phyloP scores from a whole-genome alignment of 306 rosid genomes.

The Corylus americana region DNA sequence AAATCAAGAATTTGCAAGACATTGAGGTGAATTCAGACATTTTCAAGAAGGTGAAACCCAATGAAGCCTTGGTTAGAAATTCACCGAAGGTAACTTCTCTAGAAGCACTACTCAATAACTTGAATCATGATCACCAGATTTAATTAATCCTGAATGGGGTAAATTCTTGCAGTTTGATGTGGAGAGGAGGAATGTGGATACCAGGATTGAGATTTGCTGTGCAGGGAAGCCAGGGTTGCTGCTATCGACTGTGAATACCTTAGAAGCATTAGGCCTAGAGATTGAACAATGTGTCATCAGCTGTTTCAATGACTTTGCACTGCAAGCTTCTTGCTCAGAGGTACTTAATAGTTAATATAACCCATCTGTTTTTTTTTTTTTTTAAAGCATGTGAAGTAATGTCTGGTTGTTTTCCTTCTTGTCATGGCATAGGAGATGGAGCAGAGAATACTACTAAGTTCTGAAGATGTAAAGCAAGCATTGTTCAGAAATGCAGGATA shows the following conservation, averaged over 20 bases:
- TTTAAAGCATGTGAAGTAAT: not conserved
- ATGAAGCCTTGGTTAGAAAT: conserved; percentile 66
- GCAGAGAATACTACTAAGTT: conserved; percentile 35
- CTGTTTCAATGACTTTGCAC: conserved; percentile 84
- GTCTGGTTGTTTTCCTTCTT: conserved; percentile 12
- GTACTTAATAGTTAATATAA: conserved; percentile 32
- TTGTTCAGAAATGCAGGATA: conserved; percentile 87
- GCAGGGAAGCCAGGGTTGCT: conserved; percentile 79
- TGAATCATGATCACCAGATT: not conserved
- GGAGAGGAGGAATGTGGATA: conserved; percentile 60
- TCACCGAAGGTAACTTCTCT: conserved; percentile 65
- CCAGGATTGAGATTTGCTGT: conserved; percentile 75
- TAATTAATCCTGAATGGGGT: not conserved
- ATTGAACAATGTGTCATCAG: conserved; percentile 92
- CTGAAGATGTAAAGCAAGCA: conserved; percentile 81
- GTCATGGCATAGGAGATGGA: conserved; percentile 52
- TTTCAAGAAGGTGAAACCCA: conserved; percentile 60
- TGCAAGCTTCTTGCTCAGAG: conserved; percentile 97
- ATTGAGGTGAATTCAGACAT: conserved; percentile 46
- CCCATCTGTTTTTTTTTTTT: not conserved
- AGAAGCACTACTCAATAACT: not conserved
- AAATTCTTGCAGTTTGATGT: conserved; percentile 67
- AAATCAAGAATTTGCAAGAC: conserved; percentile 67
- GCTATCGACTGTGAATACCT: conserved; percentile 64
- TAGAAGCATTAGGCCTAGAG: conserved; percentile 91